Evolutionary conservation across 73 alveolate species (phyloP).

Genomic region (Diophrys sp.): DNA sequence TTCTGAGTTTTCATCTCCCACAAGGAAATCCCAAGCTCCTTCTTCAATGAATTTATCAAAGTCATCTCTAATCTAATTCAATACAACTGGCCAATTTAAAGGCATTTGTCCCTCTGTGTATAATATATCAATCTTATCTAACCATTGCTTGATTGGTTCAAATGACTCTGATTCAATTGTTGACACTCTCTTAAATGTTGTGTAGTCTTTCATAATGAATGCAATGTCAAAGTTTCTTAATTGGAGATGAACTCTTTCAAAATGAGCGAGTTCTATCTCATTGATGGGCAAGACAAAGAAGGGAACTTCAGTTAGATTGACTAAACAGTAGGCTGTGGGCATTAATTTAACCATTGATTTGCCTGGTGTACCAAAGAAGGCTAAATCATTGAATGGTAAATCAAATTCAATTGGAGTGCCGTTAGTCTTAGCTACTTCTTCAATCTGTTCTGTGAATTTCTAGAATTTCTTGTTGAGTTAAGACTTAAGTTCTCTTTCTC

Average conservation of each 20-base stretch:
- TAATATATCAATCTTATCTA: conserved; percentile 79
- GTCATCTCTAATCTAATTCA: conserved; percentile 72
- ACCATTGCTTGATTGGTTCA: conserved; percentile 82
- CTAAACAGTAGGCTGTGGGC: conserved; percentile 86
- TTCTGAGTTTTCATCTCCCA: conserved; percentile 74
- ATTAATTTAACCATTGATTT: conserved; percentile 79
- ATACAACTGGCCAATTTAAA: conserved; percentile 83
- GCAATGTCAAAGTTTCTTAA: conserved; percentile 94
- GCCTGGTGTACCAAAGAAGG: conserved; percentile 87
- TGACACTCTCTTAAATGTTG: conserved; percentile 73
- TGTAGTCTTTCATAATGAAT: conserved; percentile 85
- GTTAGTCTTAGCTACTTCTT: conserved; percentile 58
- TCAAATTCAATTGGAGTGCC: conserved; percentile 62
- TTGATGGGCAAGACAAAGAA: conserved; percentile 86
- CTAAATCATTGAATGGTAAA: conserved; percentile 81
- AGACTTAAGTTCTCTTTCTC: conserved; percentile 77
- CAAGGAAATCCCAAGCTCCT: conserved; percentile 90
- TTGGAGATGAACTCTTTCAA: conserved; percentile 91
- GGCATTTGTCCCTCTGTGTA: conserved; percentile 81
- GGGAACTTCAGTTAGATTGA: conserved; percentile 88
- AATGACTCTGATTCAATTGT: conserved; percentile 82
- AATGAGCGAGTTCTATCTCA: conserved; percentile 88
- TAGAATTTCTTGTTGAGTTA: conserved; percentile 79
- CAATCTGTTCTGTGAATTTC: conserved; percentile 73
- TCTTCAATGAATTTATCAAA: conserved; percentile 83